phyloP scores from a whole-genome alignment of 345 rosid genomes.

The Garcia nutans region DNA sequence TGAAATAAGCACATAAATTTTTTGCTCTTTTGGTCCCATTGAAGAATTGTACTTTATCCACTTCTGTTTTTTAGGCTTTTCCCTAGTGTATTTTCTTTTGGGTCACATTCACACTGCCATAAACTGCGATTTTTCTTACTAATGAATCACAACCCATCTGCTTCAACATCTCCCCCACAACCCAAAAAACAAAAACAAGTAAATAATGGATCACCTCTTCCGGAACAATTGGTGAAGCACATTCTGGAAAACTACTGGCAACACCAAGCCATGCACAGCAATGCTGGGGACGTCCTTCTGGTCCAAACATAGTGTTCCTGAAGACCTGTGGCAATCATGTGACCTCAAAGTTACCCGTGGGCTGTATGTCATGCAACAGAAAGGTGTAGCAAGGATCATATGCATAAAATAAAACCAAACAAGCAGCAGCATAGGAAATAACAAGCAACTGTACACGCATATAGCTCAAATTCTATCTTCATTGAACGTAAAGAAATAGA shows the following conservation, averaged over 20 bases:
- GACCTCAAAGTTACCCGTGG: neutral
- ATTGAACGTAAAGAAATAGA: neutral
- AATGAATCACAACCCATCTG: neutral
- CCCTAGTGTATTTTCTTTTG: neutral
- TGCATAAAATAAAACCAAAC: neutral
- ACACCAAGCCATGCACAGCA: constrained; percentile 99
- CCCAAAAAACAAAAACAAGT: neutral
- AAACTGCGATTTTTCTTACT: neutral
- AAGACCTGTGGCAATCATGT: constrained; percentile 59
- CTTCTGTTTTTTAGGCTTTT: neutral
- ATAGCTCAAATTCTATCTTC: neutral
- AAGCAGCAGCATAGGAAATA: neutral
- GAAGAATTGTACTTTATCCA: neutral
- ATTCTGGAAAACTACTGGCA: constrained; percentile 96
- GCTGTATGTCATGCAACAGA: constrained; percentile 3
- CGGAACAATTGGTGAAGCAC: constrained; percentile 89
- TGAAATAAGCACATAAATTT: neutral
- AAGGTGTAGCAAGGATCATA: neutral
- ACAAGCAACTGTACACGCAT: neutral
- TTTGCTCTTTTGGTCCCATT: neutral
- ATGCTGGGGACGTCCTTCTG: constrained; percentile 99
- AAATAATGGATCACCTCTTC: constrained; percentile 69
- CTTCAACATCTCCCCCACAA: neutral
- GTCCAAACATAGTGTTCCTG: constrained; percentile 99
- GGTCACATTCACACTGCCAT: neutral